These are phyloP conservation scores for Larix kaempferi DNA, from an alignment of 75 land plant genomes.

Conservation along the genomic window DNA sequence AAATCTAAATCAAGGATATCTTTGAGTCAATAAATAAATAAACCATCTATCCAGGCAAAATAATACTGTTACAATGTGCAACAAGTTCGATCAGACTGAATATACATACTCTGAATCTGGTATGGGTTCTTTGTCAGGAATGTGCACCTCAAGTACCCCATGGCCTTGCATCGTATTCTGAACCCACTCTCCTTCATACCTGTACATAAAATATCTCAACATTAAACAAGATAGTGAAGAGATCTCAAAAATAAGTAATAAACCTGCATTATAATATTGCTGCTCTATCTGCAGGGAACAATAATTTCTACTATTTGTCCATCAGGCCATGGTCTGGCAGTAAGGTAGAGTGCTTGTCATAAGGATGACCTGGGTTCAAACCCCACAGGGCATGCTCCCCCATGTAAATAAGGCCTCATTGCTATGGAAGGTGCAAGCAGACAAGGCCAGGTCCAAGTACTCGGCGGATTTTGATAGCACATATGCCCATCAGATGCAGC, in stretches of 20 bases:
- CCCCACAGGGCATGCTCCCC: too few relatives aligned
- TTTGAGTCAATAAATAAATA: not conserved
- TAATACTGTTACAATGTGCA: not conserved
- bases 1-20: not conserved
- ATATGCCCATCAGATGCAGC: too few relatives aligned
- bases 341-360: too few relatives aligned
- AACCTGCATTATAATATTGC: constrained; percentile 7
- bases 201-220: constrained; percentile 16
- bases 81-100: not conserved
- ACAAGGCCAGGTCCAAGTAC: too few relatives aligned
- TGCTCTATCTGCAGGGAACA: not conserved
- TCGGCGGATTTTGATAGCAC: too few relatives aligned
- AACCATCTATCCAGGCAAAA: not conserved
- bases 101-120: constrained; percentile 84
- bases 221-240: not conserved
- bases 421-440: too few relatives aligned
- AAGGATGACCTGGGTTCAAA: too few relatives aligned
- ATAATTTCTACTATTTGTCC: not conserved
- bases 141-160: constrained; percentile 86
- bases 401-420: too few relatives aligned
- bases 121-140: constrained; percentile 68
- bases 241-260: not conserved
- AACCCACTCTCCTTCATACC: constrained; percentile 98
- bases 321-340: too few relatives aligned
- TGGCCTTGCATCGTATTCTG: constrained; percentile 89